Percentiles rank a stretch among this genome's conserved stretches.
Conservation (phyloP, 2,329 filamentous ascomycete species). For the Trichoderma pleuroti region DNA sequence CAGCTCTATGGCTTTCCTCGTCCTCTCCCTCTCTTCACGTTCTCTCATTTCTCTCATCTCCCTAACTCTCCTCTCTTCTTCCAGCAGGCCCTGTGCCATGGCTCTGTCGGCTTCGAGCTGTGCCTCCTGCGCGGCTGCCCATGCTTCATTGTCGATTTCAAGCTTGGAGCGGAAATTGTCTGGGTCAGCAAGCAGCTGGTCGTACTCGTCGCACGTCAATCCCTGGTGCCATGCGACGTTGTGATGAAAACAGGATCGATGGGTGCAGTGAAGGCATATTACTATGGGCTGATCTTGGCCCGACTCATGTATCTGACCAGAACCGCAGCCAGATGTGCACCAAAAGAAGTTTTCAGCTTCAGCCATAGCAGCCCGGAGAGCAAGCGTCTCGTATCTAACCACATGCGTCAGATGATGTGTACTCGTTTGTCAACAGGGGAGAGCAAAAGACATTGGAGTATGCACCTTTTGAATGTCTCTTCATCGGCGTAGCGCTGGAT, state of each 20-base stretch:
- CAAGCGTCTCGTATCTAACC: slow-evolving; percentile 41
- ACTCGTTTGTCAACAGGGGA: neutral
- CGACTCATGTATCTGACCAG: slow-evolving; percentile 49
- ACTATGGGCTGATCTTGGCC: slow-evolving; percentile 40
- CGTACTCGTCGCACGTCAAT: slow-evolving; percentile 43
- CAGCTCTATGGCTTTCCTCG: slow-evolving; percentile 28
- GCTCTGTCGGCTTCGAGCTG: slow-evolving; percentile 45
- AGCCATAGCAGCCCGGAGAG: slow-evolving; percentile 42
- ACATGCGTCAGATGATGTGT: neutral
- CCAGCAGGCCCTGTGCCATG: slow-evolving; percentile 33
- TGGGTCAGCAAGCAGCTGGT: slow-evolving; percentile 37
- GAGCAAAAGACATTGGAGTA: neutral
- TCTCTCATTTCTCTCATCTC: slow-evolving; percentile 25
- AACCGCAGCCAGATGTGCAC: slow-evolving; percentile 51
- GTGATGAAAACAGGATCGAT: slow-evolving; percentile 43
- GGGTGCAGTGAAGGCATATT: slow-evolving; percentile 38
- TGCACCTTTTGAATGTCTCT: slow-evolving; percentile 43
- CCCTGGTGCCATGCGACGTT: slow-evolving; percentile 41
- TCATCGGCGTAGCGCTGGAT: slow-evolving; percentile 44
- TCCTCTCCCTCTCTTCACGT: slow-evolving; percentile 27
- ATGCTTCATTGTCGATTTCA: slow-evolving; percentile 34
- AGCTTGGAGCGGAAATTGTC: slow-evolving; percentile 37
- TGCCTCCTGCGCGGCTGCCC: slow-evolving; percentile 41
- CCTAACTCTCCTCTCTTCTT: slow-evolving; percentile 30
- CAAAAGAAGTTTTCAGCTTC: slow-evolving; percentile 47